Evolutionary conservation across 2,329 filamentous ascomycete species (phyloP).

Genomic region (Curvularia verruculosa): DNA sequence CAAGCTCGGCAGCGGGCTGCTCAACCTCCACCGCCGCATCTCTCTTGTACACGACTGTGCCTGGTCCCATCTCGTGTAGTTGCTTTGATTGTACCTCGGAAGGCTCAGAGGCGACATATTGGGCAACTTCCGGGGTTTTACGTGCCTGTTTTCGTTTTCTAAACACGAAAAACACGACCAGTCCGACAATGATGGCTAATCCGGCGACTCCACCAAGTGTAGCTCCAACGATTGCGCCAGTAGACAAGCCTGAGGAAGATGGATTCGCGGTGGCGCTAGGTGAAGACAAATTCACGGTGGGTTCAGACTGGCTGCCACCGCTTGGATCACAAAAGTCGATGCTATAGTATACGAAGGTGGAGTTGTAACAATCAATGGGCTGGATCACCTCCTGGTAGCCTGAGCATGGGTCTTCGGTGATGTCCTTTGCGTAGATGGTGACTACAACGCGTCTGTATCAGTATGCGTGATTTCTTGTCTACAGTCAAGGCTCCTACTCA

Average conservation of each 20-base stretch:
- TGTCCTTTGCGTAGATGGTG: slow-evolving; percentile 13
- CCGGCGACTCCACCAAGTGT: slow-evolving; percentile 6
- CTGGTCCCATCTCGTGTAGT: slow-evolving; percentile 7
- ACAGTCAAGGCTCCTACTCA: slow-evolving; percentile 5
- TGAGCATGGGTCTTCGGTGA: slow-evolving; percentile 8
- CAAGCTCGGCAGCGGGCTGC: slow-evolving; percentile 11
- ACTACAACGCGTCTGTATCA: slow-evolving; percentile 2
- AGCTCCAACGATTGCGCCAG: slow-evolving; percentile 10
- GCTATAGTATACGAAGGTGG: slow-evolving; percentile 14
- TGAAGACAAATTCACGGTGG: too few species aligned
- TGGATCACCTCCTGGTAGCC: slow-evolving; percentile 12
- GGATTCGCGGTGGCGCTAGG: neutral
- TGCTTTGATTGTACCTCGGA: slow-evolving; percentile 7
- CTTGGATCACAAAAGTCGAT: slow-evolving; percentile 12
- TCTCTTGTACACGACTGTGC: slow-evolving; percentile 7
- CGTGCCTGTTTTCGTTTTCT: neutral
- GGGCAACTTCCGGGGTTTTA: neutral
- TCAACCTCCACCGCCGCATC: slow-evolving; percentile 8
- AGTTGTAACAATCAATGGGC: slow-evolving; percentile 13
- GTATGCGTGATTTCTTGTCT: neutral
- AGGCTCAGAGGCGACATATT: neutral
- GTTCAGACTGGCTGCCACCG: neutral
- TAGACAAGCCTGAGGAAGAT: slow-evolving; percentile 6
- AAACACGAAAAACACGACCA: slow-evolving; percentile 5
- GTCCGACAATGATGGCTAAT: slow-evolving; percentile 3